Percentiles rank a stretch among this genome's conserved stretches.
Conservation (phyloP, 306 rosid genomes). For the Trichosanthes cucumerina region DNA sequence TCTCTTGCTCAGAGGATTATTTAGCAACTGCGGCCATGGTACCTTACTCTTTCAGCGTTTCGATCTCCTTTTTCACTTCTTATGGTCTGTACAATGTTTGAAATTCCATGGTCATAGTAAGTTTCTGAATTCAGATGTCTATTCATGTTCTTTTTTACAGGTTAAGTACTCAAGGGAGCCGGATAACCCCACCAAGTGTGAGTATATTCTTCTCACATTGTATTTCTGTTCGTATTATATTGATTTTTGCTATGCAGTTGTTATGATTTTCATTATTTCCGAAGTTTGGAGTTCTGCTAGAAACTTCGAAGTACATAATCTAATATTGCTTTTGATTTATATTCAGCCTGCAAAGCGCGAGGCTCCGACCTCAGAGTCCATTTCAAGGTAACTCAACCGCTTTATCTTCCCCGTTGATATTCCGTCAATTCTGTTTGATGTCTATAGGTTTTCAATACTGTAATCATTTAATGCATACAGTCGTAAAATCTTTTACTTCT, state of each 20-base stretch:
- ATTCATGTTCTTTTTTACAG: conserved; percentile 20
- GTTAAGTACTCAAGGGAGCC: conserved; percentile 94
- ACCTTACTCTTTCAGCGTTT: background rate
- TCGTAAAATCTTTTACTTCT: background rate
- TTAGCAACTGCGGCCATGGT: conserved; percentile 48
- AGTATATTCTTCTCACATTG: background rate
- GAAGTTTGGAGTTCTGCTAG: background rate
- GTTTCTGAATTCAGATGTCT: background rate
- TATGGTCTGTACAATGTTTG: background rate
- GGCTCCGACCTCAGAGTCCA: conserved; percentile 93
- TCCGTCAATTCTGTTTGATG: too few relatives aligned
- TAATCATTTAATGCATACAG: background rate
- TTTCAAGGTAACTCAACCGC: conserved; percentile 53
- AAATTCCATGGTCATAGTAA: background rate
- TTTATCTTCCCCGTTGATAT: background rate
- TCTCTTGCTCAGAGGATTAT: background rate
- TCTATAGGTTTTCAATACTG: background rate
- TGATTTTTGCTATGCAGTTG: background rate
- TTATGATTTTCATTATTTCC: background rate
- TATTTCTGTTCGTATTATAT: background rate
- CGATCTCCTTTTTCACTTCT: too few relatives aligned
- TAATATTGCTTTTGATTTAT: background rate
- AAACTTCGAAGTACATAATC: background rate
- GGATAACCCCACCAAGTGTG: conserved; percentile 69
- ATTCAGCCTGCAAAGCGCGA: conserved; percentile 88